These are phyloP conservation scores for Hypomontagnella monticulosa DNA, from an alignment of 495 filamentous ascomycete genomes.

Conservation along the genomic window DNA sequence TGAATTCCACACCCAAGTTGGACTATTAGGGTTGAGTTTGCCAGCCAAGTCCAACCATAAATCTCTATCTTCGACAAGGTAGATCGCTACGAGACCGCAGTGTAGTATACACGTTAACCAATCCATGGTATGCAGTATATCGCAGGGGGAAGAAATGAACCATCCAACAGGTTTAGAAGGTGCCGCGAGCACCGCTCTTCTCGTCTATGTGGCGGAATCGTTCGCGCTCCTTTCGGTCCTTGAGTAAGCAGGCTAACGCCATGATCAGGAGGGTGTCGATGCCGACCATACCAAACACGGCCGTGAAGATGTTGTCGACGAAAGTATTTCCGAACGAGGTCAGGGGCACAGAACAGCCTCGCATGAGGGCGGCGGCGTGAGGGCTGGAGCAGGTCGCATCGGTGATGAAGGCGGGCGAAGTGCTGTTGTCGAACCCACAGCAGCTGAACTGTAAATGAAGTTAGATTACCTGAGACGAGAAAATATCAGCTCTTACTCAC, in stretches of 20 bases:
- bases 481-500: conserved; percentile 52
- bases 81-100: conserved; percentile 20
- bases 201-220: conserved; percentile 77
- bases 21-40: conserved; percentile 20
- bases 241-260: conserved; percentile 72
- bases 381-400: conserved; percentile 69
- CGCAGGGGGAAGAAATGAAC: conserved; percentile 4
- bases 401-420: conserved; percentile 68
- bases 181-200: conserved; percentile 65
- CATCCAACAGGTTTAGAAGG: conserved; percentile 41
- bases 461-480: conserved; percentile 25
- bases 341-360: conserved; percentile 71
- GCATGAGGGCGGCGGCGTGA: conserved; percentile 69
- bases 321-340: conserved; percentile 71
- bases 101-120: conserved; percentile 30
- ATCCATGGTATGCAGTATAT: conserved; percentile 19
- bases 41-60: not conserved
- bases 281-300: conserved; percentile 77
- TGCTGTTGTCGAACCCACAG: conserved; percentile 77
- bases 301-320: conserved; percentile 77
- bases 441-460: conserved; percentile 67
- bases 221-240: conserved; percentile 75
- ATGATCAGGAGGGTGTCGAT: conserved; percentile 71
- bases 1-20: conserved; percentile 5
- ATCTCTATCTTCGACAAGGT: conserved; percentile 8